A percentile compares a stretch with the other conserved stretches of the same genome.
Evolutionary conservation across 2,329 filamentous ascomycete species (phyloP).

Genomic region (Polychaeton citri): DNA sequence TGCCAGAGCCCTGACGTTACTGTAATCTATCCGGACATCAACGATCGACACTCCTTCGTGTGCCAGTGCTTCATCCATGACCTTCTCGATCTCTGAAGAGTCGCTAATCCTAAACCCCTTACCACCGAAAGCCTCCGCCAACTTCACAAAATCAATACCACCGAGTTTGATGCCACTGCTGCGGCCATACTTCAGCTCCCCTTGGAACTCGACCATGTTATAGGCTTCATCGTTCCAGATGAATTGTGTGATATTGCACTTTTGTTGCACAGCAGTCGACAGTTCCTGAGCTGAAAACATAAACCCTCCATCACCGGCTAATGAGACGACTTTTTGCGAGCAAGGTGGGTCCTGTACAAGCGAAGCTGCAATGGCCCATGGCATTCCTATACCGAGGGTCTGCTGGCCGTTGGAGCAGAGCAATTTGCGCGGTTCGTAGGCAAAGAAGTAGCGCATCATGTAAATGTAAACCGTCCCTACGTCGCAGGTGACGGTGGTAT

Average conservation of each 20-base stretch:
- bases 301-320: constrained; percentile 38
- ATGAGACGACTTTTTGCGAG: constrained; percentile 30
- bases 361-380: constrained; percentile 36
- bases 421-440: constrained; percentile 32
- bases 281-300: constrained; percentile 37
- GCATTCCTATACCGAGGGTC: constrained; percentile 35
- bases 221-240: constrained; percentile 38
- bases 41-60: constrained; percentile 32
- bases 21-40: constrained; percentile 35
- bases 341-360: constrained; percentile 30
- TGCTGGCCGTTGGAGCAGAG: constrained; percentile 38
- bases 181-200: constrained; percentile 37
- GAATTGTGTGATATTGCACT: constrained; percentile 38
- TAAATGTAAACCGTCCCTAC: constrained; percentile 39
- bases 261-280: constrained; percentile 32
- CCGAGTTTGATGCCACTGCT: constrained; percentile 31
- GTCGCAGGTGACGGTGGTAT: constrained; percentile 31
- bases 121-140: constrained; percentile 34
- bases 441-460: constrained; percentile 33
- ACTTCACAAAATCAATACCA: constrained; percentile 36
- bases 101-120: constrained; percentile 29
- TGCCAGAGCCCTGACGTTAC: constrained; percentile 28
- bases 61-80: constrained; percentile 31
- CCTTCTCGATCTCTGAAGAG: constrained; percentile 27
- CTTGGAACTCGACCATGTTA: constrained; percentile 41